These are phyloP conservation scores for Hippophae tibetana DNA, from an alignment of 306 rosid genomes.

Conservation along the genomic window DNA sequence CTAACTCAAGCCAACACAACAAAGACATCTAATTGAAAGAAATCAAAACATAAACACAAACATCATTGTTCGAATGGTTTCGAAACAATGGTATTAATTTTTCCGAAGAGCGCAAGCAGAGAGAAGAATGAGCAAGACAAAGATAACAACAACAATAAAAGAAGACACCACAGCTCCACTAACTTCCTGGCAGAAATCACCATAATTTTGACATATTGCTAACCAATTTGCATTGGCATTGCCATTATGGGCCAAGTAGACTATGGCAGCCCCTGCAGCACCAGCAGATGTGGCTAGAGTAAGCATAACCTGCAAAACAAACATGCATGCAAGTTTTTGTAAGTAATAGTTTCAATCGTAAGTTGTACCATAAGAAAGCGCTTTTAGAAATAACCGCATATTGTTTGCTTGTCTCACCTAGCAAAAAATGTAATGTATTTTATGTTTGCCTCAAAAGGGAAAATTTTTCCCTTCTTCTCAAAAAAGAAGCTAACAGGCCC, in stretches of 20 bases:
- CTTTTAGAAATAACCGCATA: too few relatives aligned
- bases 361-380: too few relatives aligned
- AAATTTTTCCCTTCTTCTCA: neutral
- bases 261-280: constrained; percentile 49
- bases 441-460: too few relatives aligned
- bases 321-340: neutral
- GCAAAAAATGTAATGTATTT: too few relatives aligned
- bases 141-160: constrained; percentile 25
- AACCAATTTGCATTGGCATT: constrained; percentile 48
- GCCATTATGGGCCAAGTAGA: constrained; percentile 62
- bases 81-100: constrained; percentile 5
- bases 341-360: too few relatives aligned
- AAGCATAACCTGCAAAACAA: constrained; percentile 31
- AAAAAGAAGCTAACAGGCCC: neutral
- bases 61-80: neutral
- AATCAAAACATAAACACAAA: neutral
- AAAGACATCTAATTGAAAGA: neutral
- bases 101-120: constrained; percentile 43
- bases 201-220: constrained; percentile 51
- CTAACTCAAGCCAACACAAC: neutral
- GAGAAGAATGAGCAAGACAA: constrained; percentile 30
- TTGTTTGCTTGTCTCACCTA: too few relatives aligned
- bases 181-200: constrained; percentile 43
- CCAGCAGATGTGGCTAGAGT: constrained; percentile 36
- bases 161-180: constrained; percentile 54